phyloP scores from a whole-genome alignment of 805 yeast genomes.

The Clavispora santaluciae region DNA sequence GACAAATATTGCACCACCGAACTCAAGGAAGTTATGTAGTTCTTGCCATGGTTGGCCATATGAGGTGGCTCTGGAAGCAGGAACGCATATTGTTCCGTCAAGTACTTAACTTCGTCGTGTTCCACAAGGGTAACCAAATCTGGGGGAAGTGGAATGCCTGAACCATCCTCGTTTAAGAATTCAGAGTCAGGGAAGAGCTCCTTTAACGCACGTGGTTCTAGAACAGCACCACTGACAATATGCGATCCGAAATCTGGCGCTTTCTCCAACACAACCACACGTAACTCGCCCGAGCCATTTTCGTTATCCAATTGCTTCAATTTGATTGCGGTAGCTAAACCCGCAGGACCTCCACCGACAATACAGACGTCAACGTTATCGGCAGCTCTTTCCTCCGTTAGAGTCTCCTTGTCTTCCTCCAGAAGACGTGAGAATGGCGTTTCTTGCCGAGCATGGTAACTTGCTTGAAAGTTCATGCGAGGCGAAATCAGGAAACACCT shows the following conservation, averaged over 20 bases:
- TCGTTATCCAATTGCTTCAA: slow-evolving; percentile 79
- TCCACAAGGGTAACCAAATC: slow-evolving; percentile 70
- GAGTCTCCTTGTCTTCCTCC: slow-evolving; percentile 40
- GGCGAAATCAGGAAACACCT: background rate
- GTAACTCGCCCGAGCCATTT: slow-evolving; percentile 56
- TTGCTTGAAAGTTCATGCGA: background rate
- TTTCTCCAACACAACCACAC: slow-evolving; percentile 89
- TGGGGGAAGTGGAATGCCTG: slow-evolving; percentile 72
- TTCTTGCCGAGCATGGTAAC: slow-evolving; percentile 4
- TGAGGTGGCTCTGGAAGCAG: slow-evolving; percentile 94
- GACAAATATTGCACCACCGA: slow-evolving; percentile 77
- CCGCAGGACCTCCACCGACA: slow-evolving; percentile 98
- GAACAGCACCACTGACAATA: slow-evolving; percentile 87
- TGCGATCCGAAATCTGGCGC: slow-evolving; percentile 93
- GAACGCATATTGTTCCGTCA: slow-evolving; percentile 55
- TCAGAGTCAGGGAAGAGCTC: slow-evolving; percentile 78
- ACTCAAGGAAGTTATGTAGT: slow-evolving; percentile 79
- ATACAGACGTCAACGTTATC: slow-evolving; percentile 93
- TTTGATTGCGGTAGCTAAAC: slow-evolving; percentile 87
- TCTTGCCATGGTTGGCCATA: slow-evolving; percentile 73
- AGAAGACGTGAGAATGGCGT: slow-evolving; percentile 11
- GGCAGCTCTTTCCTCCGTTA: slow-evolving; percentile 65
- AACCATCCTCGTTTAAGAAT: slow-evolving; percentile 42
- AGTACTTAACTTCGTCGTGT: slow-evolving; percentile 67
- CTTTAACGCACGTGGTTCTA: slow-evolving; percentile 83